Conservation (phyloP, 805 yeast genomes). For the Tetrapisispora taiwanensis region DNA sequence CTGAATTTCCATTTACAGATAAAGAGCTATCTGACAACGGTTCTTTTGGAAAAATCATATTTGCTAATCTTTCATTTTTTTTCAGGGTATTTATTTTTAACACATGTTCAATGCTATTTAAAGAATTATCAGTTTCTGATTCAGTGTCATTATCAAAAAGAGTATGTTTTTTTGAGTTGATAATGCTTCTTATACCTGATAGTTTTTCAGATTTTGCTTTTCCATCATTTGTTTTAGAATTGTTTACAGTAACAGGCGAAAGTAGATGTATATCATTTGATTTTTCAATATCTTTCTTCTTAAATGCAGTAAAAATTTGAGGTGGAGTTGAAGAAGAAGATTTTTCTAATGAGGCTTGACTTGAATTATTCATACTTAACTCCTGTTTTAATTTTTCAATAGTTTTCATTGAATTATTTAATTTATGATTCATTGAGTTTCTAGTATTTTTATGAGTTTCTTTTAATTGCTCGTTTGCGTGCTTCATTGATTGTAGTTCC, state of each 20-base stretch:
- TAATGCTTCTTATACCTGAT: constrained; percentile 12
- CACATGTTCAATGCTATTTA: constrained; percentile 11
- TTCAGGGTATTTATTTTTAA: constrained; percentile 13
- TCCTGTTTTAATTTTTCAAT: constrained; percentile 21
- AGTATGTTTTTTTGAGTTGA: constrained; percentile 19
- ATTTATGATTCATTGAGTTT: constrained; percentile 18
- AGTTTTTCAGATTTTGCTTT: constrained; percentile 11
- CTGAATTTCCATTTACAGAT: not conserved
- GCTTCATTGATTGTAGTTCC: constrained; percentile 24
- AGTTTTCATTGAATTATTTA: constrained; percentile 28
- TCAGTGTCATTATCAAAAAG: constrained; percentile 12
- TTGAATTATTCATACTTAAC: constrained; percentile 7
- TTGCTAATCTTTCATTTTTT: constrained; percentile 8
- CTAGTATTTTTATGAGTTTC: constrained; percentile 28
- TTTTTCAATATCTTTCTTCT: constrained; percentile 6
- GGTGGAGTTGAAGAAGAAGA: not conserved
- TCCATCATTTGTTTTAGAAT: constrained; percentile 13
- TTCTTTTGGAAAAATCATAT: constrained; percentile 11
- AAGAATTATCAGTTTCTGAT: constrained; percentile 9
- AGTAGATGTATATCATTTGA: constrained; percentile 16
- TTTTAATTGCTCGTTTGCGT: constrained; percentile 24
- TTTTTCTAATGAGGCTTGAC: not conserved
- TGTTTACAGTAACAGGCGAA: constrained; percentile 15
- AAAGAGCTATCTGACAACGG: constrained; percentile 8
- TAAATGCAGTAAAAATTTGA: not conserved